These are phyloP conservation scores for Penicillium corylophilum DNA, from an alignment of 2,329 filamentous ascomycete genomes.

Conservation along the genomic window DNA sequence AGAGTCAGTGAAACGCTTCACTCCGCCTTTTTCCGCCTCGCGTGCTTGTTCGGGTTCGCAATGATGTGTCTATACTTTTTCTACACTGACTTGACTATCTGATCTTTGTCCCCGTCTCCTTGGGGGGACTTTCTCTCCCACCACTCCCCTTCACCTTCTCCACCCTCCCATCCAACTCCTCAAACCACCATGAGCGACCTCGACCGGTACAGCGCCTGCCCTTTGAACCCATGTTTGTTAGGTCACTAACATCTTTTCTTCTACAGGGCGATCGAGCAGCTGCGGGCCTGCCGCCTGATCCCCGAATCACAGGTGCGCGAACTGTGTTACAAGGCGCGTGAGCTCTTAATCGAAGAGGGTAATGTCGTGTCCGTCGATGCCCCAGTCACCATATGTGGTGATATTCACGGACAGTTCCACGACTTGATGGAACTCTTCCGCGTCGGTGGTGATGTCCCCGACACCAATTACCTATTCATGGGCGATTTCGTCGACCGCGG, in stretches of 20 bases:
- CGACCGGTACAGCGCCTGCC: constrained; percentile 66
- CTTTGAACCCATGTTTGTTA: neutral
- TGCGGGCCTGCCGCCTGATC: constrained; percentile 93
- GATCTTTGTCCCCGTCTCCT: constrained; percentile 3
- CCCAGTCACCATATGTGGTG: constrained; percentile 94
- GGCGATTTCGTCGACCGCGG: constrained; percentile 97
- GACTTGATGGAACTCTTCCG: constrained; percentile 96
- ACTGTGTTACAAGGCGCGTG: constrained; percentile 93
- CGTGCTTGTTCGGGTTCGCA: constrained; percentile 10
- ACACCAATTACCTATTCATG: constrained; percentile 98
- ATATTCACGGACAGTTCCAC: constrained; percentile 96
- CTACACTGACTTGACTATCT: constrained; percentile 15
- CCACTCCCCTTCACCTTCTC: constrained; percentile 9
- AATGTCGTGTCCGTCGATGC: constrained; percentile 95
- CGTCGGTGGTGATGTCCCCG: constrained; percentile 88
- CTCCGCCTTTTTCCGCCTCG: constrained; percentile 1
- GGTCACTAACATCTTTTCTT: constrained; percentile 12
- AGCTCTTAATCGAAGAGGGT: constrained; percentile 94
- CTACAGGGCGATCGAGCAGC: constrained; percentile 82
- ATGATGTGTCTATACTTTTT: constrained; percentile 18
- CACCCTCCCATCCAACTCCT: constrained; percentile 8
- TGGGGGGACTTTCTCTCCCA: constrained; percentile 7
- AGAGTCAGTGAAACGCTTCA: constrained; percentile 9
- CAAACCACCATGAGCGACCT: constrained; percentile 75
- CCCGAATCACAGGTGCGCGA: constrained; percentile 94